Evolutionary conservation across 345 rosid genomes (phyloP), one percentile per base, ranked within the genome.

Genomic region (Populus simonii): DNA sequence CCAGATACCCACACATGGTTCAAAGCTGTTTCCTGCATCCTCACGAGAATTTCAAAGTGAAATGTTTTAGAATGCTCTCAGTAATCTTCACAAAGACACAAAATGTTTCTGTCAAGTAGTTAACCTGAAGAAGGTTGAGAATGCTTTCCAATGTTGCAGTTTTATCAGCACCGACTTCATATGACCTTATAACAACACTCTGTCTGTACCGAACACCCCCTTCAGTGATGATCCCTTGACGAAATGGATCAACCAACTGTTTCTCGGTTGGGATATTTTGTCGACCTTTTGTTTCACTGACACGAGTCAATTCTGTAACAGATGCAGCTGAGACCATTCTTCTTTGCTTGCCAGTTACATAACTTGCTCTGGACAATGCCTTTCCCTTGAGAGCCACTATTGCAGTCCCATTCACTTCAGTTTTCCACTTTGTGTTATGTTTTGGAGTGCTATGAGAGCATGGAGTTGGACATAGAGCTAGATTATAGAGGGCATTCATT

Each of bases 1-100:
- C 95, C 95, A 6, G 95, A 91, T 89, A 91, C 85, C 95, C 93
- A 91, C 9, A 91, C 93, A 71, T 91, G 93, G 77, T 91, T 91
- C 78, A 91, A 63, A 57, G 95, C 92, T 4, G 92, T 87, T 86
- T 91, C 95, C 90, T 91, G 72, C 75, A 71, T 23, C 18, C 3
- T 3, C 51, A 25, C 1, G 7, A 62, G 66, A 23, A 62, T 25
- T 62, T 27, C 33, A 2, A 1, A 12, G 49, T 43, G 10, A 43
- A 2, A 43, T 43, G 51, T 15, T 47, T 47, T 0, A 47, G 49
- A 43, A 43, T 43, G 12, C 49, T 43, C 12, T 47, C 51, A 15
- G 51, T 15, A 15, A 13, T 43, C 47, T 11, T 2, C 11, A 43
- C 47, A 43, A 43, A 43, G 47, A 7, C 49, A 2, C 0, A 43